A percentile compares a stretch with the other conserved stretches of the same genome.
phyloP scores from a whole-genome alignment of 2,329 filamentous ascomycete genomes.

The Tolypocladium guangdongense region DNA sequence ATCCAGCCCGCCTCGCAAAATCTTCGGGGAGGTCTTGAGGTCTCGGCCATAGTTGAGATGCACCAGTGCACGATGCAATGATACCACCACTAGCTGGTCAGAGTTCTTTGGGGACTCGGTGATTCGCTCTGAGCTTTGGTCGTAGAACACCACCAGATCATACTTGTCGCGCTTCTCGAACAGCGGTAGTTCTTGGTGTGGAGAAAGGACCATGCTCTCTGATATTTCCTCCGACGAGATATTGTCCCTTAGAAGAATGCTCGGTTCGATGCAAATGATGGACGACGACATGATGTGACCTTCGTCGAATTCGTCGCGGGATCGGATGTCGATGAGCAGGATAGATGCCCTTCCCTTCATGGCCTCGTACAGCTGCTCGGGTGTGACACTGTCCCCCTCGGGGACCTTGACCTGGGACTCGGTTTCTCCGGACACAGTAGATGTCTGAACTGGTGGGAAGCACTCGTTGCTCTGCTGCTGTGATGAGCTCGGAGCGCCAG shows the following conservation, averaged over 20 bases:
- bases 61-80: conserved; percentile 67
- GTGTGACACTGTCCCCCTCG: conserved; percentile 47
- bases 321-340: conserved; percentile 76
- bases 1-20: conserved; percentile 73
- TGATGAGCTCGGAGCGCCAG: conserved; percentile 15
- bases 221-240: conserved; percentile 50
- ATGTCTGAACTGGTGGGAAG: conserved; percentile 15
- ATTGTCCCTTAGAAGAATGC: conserved; percentile 56
- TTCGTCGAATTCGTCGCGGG: conserved; percentile 69
- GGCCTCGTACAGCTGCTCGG: conserved; percentile 60
- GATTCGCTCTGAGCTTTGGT: conserved; percentile 53
- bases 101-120: conserved; percentile 18
- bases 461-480: conserved; percentile 21
- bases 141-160: conserved; percentile 85
- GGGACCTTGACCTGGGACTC: conserved; percentile 36
- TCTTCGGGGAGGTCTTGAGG: conserved; percentile 59
- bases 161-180: conserved; percentile 66
- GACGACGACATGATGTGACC: conserved; percentile 80
- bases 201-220: conserved; percentile 60
- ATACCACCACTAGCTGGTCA: conserved; percentile 48
- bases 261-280: conserved; percentile 83
- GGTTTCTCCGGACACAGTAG: conserved; percentile 25
- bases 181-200: conserved; percentile 60
- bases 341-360: conserved; percentile 51
- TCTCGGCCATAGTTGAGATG: conserved; percentile 76